These are phyloP conservation scores for Phlyctochytrium arcticum DNA, from an alignment of 192 early-diverging fungal species.

Conservation along the genomic window DNA sequence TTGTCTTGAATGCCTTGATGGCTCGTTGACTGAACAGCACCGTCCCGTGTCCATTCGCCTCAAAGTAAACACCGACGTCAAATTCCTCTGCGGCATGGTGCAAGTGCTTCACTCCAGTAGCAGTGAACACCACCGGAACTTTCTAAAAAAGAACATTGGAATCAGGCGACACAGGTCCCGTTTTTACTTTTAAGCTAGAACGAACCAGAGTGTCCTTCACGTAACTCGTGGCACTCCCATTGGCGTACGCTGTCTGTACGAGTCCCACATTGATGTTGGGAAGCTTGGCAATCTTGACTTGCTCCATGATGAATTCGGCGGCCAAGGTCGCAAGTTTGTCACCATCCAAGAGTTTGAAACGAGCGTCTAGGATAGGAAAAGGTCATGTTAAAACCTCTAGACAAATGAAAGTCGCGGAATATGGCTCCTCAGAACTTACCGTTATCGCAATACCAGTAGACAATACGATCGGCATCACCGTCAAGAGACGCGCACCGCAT, in stretches of 20 bases:
- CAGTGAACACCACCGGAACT: slow-evolving; percentile 92
- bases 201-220: slow-evolving; percentile 80
- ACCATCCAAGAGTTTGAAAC: slow-evolving; percentile 93
- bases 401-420: background rate
- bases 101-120: slow-evolving; percentile 98
- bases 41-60: slow-evolving; percentile 99
- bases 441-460: slow-evolving; percentile 88
- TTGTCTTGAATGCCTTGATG: slow-evolving; percentile 67
- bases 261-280: slow-evolving; percentile 81
- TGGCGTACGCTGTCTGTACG: slow-evolving; percentile 99
- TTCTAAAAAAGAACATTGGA: slow-evolving; percentile 40
- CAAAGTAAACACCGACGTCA: slow-evolving; percentile 99
- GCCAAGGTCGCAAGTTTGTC: slow-evolving; percentile 97
- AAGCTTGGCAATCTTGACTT: slow-evolving; percentile 77
- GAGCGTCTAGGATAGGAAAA: slow-evolving; percentile 41
- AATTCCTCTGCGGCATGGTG: slow-evolving; percentile 98
- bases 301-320: slow-evolving; percentile 89
- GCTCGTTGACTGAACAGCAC: slow-evolving; percentile 86
- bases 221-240: slow-evolving; percentile 93
- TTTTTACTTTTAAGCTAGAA: background rate
- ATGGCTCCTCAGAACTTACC: slow-evolving; percentile 34
- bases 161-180: background rate
- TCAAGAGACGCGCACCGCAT: slow-evolving; percentile 87
- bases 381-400: background rate
- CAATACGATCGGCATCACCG: slow-evolving; percentile 97